These are phyloP conservation scores for Lentinula sp. DNA, from an alignment of 768 basidiomycete genomes.

Conservation along the genomic window DNA sequence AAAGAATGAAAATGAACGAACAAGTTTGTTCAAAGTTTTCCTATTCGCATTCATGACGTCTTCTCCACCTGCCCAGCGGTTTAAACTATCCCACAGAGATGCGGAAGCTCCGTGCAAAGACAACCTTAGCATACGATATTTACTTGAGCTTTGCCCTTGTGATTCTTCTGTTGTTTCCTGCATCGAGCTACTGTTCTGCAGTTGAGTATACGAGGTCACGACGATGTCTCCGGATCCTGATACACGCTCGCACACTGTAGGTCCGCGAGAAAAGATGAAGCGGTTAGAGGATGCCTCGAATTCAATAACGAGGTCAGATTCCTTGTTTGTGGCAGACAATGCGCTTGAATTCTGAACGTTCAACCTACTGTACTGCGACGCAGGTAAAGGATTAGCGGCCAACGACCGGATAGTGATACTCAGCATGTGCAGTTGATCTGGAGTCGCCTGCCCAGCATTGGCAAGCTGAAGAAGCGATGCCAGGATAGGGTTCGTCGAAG, in stretches of 20 bases:
- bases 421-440: slow-evolving; percentile 62
- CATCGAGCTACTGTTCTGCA: slow-evolving; percentile 17
- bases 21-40: slow-evolving; percentile 38
- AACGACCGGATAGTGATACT: slow-evolving; percentile 71
- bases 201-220: slow-evolving; percentile 41
- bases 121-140: slow-evolving; percentile 32
- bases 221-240: slow-evolving; percentile 24
- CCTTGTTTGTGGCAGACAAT: slow-evolving; percentile 27
- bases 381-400: slow-evolving; percentile 23
- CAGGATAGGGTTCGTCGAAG: slow-evolving; percentile 61
- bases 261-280: slow-evolving; percentile 64
- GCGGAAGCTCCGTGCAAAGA: slow-evolving; percentile 41
- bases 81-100: slow-evolving; percentile 52
- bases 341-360: slow-evolving; percentile 6
- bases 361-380: background rate
- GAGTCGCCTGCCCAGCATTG: slow-evolving; percentile 52
- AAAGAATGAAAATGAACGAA: slow-evolving; percentile 15
- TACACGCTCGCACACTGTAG: slow-evolving; percentile 40
- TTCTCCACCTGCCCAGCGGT: slow-evolving; percentile 55
- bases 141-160: background rate
- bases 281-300: slow-evolving; percentile 58
- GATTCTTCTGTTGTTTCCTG: background rate
- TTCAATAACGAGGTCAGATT: slow-evolving; percentile 71
- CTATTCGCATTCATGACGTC: slow-evolving; percentile 46
- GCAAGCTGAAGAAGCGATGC: slow-evolving; percentile 61